Conservation (phyloP, 1,284 basidiomycete genomes). For the Cutaneotrichosporon sp. region DNA sequence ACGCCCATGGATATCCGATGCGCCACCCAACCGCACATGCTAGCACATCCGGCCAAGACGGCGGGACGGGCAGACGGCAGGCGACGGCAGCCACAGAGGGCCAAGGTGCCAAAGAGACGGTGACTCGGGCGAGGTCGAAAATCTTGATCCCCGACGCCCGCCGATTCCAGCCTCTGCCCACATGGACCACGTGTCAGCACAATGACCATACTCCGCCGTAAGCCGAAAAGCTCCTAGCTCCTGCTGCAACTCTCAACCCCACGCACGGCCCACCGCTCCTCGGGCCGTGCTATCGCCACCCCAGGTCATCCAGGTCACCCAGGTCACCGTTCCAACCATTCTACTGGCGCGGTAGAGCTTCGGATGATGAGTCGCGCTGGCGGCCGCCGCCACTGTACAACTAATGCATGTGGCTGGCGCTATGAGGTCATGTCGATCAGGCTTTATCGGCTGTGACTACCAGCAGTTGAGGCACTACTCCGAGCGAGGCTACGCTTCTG, state of each 20-base stretch:
- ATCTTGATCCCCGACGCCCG: neutral
- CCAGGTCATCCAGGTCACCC: neutral
- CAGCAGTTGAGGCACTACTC: neutral
- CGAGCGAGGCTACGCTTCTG: slow-evolving; percentile 28
- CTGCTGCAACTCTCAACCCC: neutral
- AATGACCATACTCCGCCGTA: neutral
- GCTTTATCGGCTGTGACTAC: too few relatives aligned
- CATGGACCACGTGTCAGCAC: slow-evolving; percentile 1
- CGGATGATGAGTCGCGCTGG: neutral
- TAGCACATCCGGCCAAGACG: neutral
- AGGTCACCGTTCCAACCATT: neutral
- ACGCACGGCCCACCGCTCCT: neutral
- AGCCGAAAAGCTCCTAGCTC: neutral
- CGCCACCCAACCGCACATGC: neutral
- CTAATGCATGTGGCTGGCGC: neutral
- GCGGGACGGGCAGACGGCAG: neutral
- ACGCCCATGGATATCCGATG: neutral
- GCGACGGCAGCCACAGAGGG: neutral
- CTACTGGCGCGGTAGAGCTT: neutral
- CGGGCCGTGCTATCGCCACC: neutral
- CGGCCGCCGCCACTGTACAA: neutral
- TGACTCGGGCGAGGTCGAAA: neutral
- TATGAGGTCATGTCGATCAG: neutral
- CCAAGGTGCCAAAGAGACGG: neutral
- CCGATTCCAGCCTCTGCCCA: neutral